These are phyloP conservation scores for Aspergillus sclerotiicarbonarius DNA, from an alignment of 495 filamentous ascomycete genomes.

Conservation along the genomic window DNA sequence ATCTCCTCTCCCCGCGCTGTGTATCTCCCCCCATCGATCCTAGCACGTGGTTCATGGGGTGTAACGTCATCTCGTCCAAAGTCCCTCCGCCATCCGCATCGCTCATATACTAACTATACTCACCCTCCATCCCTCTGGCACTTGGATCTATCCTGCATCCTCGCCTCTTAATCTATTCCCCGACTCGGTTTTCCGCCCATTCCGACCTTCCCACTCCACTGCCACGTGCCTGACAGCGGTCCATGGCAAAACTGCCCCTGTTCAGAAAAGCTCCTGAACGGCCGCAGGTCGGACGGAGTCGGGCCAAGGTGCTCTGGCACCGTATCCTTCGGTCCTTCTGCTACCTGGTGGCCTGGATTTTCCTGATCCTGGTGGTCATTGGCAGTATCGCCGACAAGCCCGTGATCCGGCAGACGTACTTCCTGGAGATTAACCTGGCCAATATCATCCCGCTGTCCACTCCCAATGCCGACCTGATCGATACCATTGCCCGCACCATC, in stretches of 20 bases:
- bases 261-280: conserved; percentile 29
- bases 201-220: too few relatives aligned
- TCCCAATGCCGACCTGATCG: conserved; percentile 75
- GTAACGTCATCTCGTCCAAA: neutral
- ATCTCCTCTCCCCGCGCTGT: conserved; percentile 5
- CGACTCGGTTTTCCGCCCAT: neutral
- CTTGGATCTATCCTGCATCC: neutral
- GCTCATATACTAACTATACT: neutral
- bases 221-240: neutral
- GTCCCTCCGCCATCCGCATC: neutral
- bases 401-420: conserved; percentile 69
- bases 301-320: conserved; percentile 35
- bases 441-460: conserved; percentile 76
- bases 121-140: neutral
- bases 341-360: conserved; percentile 71
- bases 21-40: conserved; percentile 1
- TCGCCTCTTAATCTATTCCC: neutral
- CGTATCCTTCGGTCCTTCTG: conserved; percentile 60
- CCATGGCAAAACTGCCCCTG: conserved; percentile 32
- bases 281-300: conserved; percentile 26
- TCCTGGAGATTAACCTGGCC: conserved; percentile 78
- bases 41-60: conserved; percentile 2
- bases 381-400: conserved; percentile 62
- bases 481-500: conserved; percentile 82
- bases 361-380: conserved; percentile 74